Conservation (phyloP, 1,284 basidiomycete species). For the Anthracocystis setariae region DNA sequence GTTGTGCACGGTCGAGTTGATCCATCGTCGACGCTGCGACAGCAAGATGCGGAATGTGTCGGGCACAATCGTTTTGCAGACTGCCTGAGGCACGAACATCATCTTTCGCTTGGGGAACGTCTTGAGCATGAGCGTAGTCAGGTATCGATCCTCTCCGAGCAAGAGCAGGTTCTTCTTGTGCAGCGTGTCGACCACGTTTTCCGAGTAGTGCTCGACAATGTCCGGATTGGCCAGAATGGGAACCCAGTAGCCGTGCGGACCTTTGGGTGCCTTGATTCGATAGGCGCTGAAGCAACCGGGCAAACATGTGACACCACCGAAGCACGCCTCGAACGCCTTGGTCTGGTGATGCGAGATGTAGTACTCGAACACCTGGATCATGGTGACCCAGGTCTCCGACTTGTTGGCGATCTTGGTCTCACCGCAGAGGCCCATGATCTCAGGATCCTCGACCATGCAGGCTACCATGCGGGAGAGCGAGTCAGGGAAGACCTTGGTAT, state of each 20-base stretch:
- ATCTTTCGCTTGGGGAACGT: slow-evolving; percentile 71
- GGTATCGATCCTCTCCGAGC: slow-evolving; percentile 70
- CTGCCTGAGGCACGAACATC: slow-evolving; percentile 70
- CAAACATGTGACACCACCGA: slow-evolving; percentile 70
- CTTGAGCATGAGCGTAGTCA: slow-evolving; percentile 70
- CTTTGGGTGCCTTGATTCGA: slow-evolving; percentile 70
- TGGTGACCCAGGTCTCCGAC: slow-evolving; percentile 70
- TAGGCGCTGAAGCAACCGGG: slow-evolving; percentile 71
- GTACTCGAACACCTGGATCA: slow-evolving; percentile 85
- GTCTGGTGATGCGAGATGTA: slow-evolving; percentile 98
- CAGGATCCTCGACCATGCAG: slow-evolving; percentile 70
- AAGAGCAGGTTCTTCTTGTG: slow-evolving; percentile 71
- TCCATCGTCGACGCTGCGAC: slow-evolving; percentile 70
- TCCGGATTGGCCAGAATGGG: slow-evolving; percentile 70
- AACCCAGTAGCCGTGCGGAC: slow-evolving; percentile 70
- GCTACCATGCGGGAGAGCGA: slow-evolving; percentile 70
- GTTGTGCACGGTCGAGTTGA: slow-evolving; percentile 71
- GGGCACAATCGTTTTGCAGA: slow-evolving; percentile 71
- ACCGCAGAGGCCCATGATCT: slow-evolving; percentile 71
- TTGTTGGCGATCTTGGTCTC: slow-evolving; percentile 71
- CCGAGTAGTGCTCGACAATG: slow-evolving; percentile 70
- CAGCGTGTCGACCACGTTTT: slow-evolving; percentile 70
- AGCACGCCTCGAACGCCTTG: slow-evolving; percentile 70
- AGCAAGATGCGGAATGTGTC: slow-evolving; percentile 70
- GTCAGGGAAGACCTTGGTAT: slow-evolving; percentile 70